Evolutionary conservation across 2,329 filamentous ascomycete genomes (phyloP).

Genomic region (Clonostachys solani): DNA sequence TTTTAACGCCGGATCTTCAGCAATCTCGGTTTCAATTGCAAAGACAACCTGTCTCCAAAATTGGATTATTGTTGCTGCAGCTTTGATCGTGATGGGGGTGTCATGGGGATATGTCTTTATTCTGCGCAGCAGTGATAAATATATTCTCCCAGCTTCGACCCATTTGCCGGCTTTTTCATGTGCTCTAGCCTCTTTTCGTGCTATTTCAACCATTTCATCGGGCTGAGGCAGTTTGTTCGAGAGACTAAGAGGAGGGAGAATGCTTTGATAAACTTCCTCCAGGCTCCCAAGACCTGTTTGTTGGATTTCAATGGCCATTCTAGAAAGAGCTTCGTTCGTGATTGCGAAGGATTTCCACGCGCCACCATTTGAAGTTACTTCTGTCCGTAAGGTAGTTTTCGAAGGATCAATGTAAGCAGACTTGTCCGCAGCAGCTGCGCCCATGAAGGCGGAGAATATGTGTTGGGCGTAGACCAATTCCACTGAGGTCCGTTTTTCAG

Average conservation of each 20-base stretch:
- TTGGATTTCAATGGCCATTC: neutral
- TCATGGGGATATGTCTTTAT: neutral
- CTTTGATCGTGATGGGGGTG: neutral
- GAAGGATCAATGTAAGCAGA: neutral
- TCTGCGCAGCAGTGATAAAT: neutral
- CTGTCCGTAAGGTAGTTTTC: no score
- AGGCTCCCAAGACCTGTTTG: neutral
- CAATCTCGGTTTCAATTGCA: no score
- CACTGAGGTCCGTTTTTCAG: neutral
- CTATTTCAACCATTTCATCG: neutral
- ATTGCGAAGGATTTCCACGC: neutral
- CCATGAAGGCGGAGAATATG: slow-evolving; percentile 21
- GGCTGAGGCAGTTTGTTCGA: neutral
- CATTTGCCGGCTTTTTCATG: neutral
- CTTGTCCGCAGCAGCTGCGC: slow-evolving; percentile 5
- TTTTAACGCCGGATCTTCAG: no score
- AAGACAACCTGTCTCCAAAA: no score
- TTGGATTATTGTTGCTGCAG: no score
- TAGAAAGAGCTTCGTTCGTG: neutral
- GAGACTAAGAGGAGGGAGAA: neutral
- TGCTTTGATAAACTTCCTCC: neutral
- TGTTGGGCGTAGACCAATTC: slow-evolving; percentile 13
- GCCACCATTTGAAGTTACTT: neutral
- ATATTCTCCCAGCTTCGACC: neutral
- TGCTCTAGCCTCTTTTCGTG: neutral